Evolutionary conservation across 2,329 filamentous ascomycete species (phyloP).

Genomic region (Colletotrichum sp.): DNA sequence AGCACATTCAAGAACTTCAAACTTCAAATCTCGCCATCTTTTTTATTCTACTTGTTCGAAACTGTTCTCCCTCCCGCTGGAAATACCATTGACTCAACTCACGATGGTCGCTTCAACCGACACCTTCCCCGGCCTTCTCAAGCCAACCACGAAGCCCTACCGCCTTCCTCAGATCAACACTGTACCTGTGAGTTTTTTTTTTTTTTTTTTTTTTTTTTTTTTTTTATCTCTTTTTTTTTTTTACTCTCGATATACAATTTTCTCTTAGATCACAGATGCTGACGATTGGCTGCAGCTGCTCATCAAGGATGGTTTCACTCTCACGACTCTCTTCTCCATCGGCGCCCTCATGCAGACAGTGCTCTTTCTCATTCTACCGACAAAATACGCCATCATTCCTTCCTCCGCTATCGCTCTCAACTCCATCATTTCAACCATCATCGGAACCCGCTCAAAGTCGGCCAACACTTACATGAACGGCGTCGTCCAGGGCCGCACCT

Average conservation of each 20-base stretch:
- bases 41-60: not conserved
- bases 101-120: not conserved
- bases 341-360: slow-evolving; percentile 39
- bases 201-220: not conserved
- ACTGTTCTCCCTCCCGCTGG: not conserved
- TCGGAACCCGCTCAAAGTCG: slow-evolving; percentile 24
- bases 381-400: slow-evolving; percentile 39
- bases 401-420: slow-evolving; percentile 31
- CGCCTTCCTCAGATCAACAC: not conserved
- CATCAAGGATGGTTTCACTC: slow-evolving; percentile 38
- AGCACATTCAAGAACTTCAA: not conserved
- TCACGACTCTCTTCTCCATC: slow-evolving; percentile 34
- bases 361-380: slow-evolving; percentile 37
- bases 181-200: not conserved
- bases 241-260: not conserved
- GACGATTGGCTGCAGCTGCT: not conserved
- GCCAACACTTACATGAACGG: slow-evolving; percentile 26
- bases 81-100: not conserved
- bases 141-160: not conserved
- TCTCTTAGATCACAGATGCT: not conserved
- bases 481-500: slow-evolving; percentile 36
- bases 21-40: not conserved
- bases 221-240: too few species aligned
- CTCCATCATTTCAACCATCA: slow-evolving; percentile 33
- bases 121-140: not conserved